Percentiles rank a stretch among this genome's conserved stretches.
Evolutionary conservation across 192 early-diverging fungal genomes (phyloP).

Genomic region (Coemansia sp.): DNA sequence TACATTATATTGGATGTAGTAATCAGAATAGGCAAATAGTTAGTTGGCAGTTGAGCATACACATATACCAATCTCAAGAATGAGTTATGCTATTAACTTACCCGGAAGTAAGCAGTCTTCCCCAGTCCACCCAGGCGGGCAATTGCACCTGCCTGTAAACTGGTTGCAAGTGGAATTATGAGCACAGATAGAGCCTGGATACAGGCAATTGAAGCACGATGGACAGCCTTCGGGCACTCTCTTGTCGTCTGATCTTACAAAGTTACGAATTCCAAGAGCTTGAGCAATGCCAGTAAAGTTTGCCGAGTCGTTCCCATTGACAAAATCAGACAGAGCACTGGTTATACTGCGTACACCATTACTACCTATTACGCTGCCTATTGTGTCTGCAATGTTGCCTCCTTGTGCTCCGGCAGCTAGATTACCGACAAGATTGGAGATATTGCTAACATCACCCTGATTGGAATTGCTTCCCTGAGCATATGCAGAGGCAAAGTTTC

Average conservation of each 20-base stretch:
- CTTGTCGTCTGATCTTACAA: slow-evolving; percentile 39
- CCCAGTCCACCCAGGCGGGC: slow-evolving; percentile 80
- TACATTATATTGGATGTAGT: slow-evolving; percentile 30
- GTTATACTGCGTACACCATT: slow-evolving; percentile 23
- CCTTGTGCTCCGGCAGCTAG: slow-evolving; percentile 13
- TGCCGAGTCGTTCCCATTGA: slow-evolving; percentile 42
- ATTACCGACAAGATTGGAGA: not conserved
- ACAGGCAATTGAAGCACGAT: slow-evolving; percentile 85
- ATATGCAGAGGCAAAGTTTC: slow-evolving; percentile 1
- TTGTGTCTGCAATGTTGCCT: slow-evolving; percentile 9
- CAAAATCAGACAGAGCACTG: slow-evolving; percentile 30
- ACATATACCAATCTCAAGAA: not conserved
- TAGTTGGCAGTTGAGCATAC: not conserved
- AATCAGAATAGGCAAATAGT: not conserved
- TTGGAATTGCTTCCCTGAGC: not conserved
- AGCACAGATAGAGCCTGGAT: slow-evolving; percentile 72
- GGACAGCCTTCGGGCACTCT: slow-evolving; percentile 63
- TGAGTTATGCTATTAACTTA: slow-evolving; percentile 13
- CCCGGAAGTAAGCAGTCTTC: slow-evolving; percentile 74
- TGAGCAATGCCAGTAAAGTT: slow-evolving; percentile 35
- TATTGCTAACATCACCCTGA: not conserved
- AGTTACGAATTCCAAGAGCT: slow-evolving; percentile 51
- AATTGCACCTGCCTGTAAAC: slow-evolving; percentile 75
- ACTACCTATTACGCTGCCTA: slow-evolving; percentile 6
- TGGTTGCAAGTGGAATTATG: slow-evolving; percentile 78